phyloP scores from a whole-genome alignment of 2,329 filamentous ascomycete genomes.

The Aureobasidium sp. region DNA sequence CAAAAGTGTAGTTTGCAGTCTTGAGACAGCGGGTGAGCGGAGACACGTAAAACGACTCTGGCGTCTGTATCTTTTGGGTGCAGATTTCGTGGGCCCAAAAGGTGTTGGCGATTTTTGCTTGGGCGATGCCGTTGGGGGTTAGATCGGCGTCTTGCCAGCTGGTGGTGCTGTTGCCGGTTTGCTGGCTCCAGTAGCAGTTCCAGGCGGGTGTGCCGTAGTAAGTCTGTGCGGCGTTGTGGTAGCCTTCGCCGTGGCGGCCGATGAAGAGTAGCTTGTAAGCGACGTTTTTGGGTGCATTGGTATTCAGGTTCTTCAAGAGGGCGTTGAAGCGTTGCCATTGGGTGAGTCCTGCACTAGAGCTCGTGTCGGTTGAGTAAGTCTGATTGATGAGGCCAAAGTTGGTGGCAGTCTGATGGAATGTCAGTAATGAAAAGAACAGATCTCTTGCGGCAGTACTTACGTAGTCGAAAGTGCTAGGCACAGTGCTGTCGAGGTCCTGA shows the following conservation, averaged over 20 bases:
- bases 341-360: conserved; percentile 41
- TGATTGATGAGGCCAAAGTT: conserved; percentile 63
- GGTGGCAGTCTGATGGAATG: conserved; percentile 40
- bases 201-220: conserved; percentile 63
- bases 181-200: conserved; percentile 61
- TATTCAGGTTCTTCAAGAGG: conserved; percentile 54
- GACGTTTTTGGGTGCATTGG: conserved; percentile 38
- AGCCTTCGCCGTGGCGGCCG: conserved; percentile 63
- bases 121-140: conserved; percentile 49
- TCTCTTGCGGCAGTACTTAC: conserved; percentile 32
- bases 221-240: conserved; percentile 57
- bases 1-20: conserved; percentile 59
- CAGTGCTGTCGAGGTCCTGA: conserved; percentile 54
- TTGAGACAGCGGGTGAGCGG: conserved; percentile 57
- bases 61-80: conserved; percentile 50
- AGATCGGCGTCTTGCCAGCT: conserved; percentile 59
- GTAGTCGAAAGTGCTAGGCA: conserved; percentile 56
- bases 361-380: conserved; percentile 51
- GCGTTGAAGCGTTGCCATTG: conserved; percentile 60
- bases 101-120: conserved; percentile 51
- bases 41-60: conserved; percentile 58
- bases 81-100: conserved; percentile 54
- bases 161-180: conserved; percentile 56
- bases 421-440: background rate
- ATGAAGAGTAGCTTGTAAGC: conserved; percentile 65